A percentile compares a stretch with the other conserved stretches of the same genome.
These are phyloP conservation scores for Ophiostoma novo-ulmi DNA, from an alignment of 2,329 filamentous ascomycete species.

Conservation along the genomic window DNA sequence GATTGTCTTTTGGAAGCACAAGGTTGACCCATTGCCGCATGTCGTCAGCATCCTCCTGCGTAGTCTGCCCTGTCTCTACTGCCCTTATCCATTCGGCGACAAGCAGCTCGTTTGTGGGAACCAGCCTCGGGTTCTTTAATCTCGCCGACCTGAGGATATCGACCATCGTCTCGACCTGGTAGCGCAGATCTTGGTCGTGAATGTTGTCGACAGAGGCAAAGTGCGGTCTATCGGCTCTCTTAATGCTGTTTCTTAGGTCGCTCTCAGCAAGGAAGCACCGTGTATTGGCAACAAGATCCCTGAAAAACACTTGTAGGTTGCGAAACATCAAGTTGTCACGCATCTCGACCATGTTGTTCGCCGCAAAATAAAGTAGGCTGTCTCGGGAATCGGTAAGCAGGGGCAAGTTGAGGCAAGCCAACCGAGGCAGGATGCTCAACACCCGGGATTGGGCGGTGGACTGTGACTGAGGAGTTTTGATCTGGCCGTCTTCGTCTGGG, in stretches of 20 bases:
- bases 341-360: conserved; percentile 48
- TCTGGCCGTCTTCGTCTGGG: not conserved
- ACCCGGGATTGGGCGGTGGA: conserved; percentile 48
- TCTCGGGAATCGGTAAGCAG: conserved; percentile 32
- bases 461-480: not conserved
- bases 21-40: conserved; percentile 1
- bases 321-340: conserved; percentile 48
- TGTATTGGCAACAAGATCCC: not conserved
- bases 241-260: not conserved
- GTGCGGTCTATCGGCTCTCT: not conserved
- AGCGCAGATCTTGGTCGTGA: not conserved
- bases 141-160: conserved; percentile 41
- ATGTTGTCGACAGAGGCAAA: not conserved
- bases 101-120: not conserved
- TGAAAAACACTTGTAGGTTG: conserved; percentile 33
- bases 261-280: not conserved
- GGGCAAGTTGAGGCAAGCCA: conserved; percentile 44
- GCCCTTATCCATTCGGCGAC: not conserved
- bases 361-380: conserved; percentile 47
- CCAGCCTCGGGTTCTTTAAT: not conserved
- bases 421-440: conserved; percentile 47
- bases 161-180: conserved; percentile 42
- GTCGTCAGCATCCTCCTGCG: not conserved
- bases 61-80: not conserved
- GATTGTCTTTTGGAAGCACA: not conserved